Base-by-base conservation (phyloP, 371 early-diverging fungal species). In the Chytridiales sp. region DNA sequence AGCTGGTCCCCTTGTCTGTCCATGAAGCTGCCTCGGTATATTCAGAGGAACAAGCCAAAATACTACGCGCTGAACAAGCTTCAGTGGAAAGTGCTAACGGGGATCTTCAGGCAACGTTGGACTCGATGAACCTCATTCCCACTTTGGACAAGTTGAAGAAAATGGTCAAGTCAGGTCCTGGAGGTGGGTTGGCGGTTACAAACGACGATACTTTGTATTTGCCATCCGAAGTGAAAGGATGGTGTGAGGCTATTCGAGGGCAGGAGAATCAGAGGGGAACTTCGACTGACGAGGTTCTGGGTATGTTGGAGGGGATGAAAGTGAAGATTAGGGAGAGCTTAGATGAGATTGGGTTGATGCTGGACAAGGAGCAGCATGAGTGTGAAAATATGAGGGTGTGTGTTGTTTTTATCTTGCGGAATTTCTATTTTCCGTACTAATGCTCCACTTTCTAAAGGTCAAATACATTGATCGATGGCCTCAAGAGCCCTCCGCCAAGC, bases 11-110 rank as follows among this genome's bases (percentile, higher is more conserved):
- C 0, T 73, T 98, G 41, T 81, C 87, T 30, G 91, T 97, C 1
- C 95, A 95, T 66, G 95, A 97, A 71, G 85, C 90, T 30, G 81
- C 92, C 4, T 90, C 90, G 11, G 61, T 95, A 59, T 97, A 97
- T 60, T 93, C 93, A 19, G 97, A 95, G 66, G 95, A 96, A 66
- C 93, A 93, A 72, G 93, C 93, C 13, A 90, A 92, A 67, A 60
- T 98, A 27, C 80, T 96, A 4, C 86, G 98, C 5, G 46, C 59
- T 8, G 70, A 76, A 34, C 57, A 73, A 43, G 94, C 87, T 51
- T 69, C 82, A 59, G 88, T 87, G 29, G 89, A 90, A 47, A 63
- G 85, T 11, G 90, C 94, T 3, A 87, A 95, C 61, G 87, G 80
- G n/a, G 96, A 97, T 60, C 66, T 95, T 21, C 83, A 90, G 29